Evolutionary conservation across 768 basidiomycete genomes (phyloP), one percentile per base, ranked within the genome.

Genomic region (Serendipita sp.): DNA sequence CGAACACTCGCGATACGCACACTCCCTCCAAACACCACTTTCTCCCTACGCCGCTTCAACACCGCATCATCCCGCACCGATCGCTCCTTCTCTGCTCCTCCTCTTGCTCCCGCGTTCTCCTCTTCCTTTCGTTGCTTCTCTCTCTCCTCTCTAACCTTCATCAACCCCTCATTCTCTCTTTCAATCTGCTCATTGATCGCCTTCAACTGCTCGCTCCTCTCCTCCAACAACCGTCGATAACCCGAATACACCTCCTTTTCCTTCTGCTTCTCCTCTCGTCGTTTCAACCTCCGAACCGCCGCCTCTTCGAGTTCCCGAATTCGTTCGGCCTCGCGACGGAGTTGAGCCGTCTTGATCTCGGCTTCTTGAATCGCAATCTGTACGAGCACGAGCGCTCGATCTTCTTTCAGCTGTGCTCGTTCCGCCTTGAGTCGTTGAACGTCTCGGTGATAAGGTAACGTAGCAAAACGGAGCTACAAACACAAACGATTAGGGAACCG

Each of bases 341-440:
- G 34, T n/a, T 60, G 56, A 4, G 56, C 56, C 56, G 18, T 16
- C 56, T 60, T 60, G 28, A 60, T 60, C 56, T 60, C 56, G 28
- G 56, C 23, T 60, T 60, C 56, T 60, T 60, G 56, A 23, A 60
- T 28, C 23, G 56, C 56, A 10, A 60, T 11, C n/a, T 60, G 56
- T 11, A 60, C 56, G 5, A 60, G 28, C 10, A 60, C 56, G 16
- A 60, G 56, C 16, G 56, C 56, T 28, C 56, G 11, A 4, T 60
- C 56, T 28, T 60, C 56, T 38, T 60, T 60, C 23, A 60, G 23
- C n/a, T 60, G 56, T 10, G 35, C 28, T 10, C 56, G 56, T 38
- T 60, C 23, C 16, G 56, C 16, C 56, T 60, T 60, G 56, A 60
- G 56, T n/a, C 35, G 23, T 35, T 60, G 28, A 10, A 60, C 56